These are phyloP conservation scores for Leishmania turanica DNA, from an alignment of 208 protist species.

Conservation along the genomic window DNA sequence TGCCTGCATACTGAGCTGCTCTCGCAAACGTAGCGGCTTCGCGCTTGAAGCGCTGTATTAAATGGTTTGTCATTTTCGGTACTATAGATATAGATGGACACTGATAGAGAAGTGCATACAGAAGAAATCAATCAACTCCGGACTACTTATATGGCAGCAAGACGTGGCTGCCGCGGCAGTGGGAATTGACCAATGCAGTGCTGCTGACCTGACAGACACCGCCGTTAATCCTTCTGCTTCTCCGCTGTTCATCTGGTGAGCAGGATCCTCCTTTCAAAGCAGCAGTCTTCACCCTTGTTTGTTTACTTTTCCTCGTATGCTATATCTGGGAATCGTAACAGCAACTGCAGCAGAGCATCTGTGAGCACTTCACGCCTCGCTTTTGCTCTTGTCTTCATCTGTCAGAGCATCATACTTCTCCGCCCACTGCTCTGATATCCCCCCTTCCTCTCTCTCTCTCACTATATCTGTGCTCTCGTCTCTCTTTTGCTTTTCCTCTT, in stretches of 20 bases:
- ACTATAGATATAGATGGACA: not conserved
- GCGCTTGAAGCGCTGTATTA: not conserved
- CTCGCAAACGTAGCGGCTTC: not conserved
- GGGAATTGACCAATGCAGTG: not conserved
- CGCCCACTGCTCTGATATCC: not conserved
- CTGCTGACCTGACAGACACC: not conserved
- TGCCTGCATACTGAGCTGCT: slow-evolving; percentile 1
- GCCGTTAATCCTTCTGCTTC: not conserved
- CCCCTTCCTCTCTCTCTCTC: not conserved
- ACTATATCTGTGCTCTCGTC: not conserved
- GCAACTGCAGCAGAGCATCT: not conserved
- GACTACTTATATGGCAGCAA: not conserved
- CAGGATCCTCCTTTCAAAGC: not conserved
- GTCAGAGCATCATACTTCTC: not conserved
- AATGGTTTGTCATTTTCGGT: not conserved
- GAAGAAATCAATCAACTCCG: not conserved
- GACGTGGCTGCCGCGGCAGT: not conserved
- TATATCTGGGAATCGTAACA: not conserved
- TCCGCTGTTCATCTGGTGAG: not conserved
- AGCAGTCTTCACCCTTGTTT: not conserved
- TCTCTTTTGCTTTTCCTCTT: not conserved
- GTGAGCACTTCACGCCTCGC: not conserved
- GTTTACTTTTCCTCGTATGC: not conserved
- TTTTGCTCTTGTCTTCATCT: not conserved
- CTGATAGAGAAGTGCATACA: not conserved